Conservation (phyloP, 2,329 filamentous ascomycete genomes). For the Venturia oleaginea region DNA sequence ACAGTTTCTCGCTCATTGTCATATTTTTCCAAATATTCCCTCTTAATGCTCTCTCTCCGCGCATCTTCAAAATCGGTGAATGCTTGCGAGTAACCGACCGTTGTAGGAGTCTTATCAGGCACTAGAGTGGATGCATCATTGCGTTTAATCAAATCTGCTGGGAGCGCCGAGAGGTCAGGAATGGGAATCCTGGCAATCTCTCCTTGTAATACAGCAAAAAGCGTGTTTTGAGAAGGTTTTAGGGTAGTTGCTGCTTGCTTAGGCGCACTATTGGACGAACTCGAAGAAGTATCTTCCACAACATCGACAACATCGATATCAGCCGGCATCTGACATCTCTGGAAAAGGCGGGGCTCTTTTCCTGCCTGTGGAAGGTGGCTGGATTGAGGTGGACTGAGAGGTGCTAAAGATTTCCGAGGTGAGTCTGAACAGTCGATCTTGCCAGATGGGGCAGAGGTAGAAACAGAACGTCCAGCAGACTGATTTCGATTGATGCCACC, state of each 20-base stretch:
- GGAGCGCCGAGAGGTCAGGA: background rate
- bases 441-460: background rate
- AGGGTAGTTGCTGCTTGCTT: background rate
- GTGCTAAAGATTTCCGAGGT: background rate
- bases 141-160: background rate
- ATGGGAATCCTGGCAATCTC: background rate
- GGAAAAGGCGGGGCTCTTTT: background rate
- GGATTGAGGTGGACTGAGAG: background rate
- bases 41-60: background rate
- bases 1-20: background rate
- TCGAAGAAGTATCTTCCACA: background rate
- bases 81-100: background rate
- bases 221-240: background rate
- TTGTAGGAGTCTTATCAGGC: background rate
- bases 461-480: background rate
- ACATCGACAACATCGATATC: background rate
- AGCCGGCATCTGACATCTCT: too few relatives aligned
- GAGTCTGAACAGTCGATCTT: background rate
- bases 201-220: background rate
- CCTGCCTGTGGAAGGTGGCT: background rate
- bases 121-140: background rate
- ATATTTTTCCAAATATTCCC: background rate
- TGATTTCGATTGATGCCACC: background rate
- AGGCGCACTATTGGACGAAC: background rate
- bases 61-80: background rate